Percentiles rank a stretch among this genome's conserved stretches.
Conservation (phyloP, 2,329 filamentous ascomycete species). For the Emmonsiellopsis sp. region DNA sequence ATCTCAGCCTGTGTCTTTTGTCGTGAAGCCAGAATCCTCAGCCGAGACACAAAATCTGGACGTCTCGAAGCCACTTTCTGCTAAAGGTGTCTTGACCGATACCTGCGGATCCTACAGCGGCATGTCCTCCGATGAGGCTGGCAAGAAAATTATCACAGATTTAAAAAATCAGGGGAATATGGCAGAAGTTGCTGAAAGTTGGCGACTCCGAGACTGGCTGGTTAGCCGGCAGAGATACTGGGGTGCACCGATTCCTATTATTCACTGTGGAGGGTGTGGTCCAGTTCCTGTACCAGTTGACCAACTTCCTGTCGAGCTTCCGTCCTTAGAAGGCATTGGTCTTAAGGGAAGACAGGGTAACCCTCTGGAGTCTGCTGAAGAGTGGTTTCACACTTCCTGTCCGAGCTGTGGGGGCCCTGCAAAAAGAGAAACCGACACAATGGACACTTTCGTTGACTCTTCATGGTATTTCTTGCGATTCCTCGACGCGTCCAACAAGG, state of each 20-base stretch:
- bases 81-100: slow-evolving; percentile 59
- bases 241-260: slow-evolving; percentile 82
- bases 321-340: slow-evolving; percentile 60
- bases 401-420: slow-evolving; percentile 61
- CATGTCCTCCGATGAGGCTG: slow-evolving; percentile 54
- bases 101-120: slow-evolving; percentile 58
- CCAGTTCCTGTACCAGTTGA: slow-evolving; percentile 67
- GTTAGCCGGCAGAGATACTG: slow-evolving; percentile 89
- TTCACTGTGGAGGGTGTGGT: slow-evolving; percentile 71
- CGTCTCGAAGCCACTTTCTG: slow-evolving; percentile 49
- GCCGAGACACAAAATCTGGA: slow-evolving; percentile 25
- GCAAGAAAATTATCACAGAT: slow-evolving; percentile 48
- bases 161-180: slow-evolving; percentile 43
- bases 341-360: slow-evolving; percentile 63
- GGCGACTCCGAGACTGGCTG: slow-evolving; percentile 80
- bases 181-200: slow-evolving; percentile 60
- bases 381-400: slow-evolving; percentile 68
- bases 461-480: slow-evolving; percentile 75
- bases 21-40: slow-evolving; percentile 44
- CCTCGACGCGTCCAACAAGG: slow-evolving; percentile 57
- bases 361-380: slow-evolving; percentile 60
- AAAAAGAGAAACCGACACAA: slow-evolving; percentile 81
- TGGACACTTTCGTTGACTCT: slow-evolving; percentile 94
- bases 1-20: slow-evolving; percentile 52
- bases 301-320: slow-evolving; percentile 68